Evolutionary conservation across 2,329 filamentous ascomycete genomes (phyloP), one percentile per base, ranked within the genome.

Genomic region (Clonostachys solani): DNA sequence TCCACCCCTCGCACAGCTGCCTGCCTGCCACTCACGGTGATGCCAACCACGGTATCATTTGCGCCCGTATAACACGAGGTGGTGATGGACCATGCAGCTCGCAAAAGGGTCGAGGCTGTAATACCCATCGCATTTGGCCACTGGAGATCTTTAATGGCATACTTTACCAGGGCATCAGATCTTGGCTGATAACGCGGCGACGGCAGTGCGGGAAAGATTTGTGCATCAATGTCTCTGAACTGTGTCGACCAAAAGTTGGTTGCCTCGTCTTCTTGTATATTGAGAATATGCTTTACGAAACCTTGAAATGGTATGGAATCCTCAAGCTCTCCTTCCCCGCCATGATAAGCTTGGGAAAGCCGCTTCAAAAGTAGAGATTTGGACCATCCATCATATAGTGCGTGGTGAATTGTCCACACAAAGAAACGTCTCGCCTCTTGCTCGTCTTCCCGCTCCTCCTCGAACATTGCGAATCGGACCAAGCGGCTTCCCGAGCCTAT

Each of bases 11-110:
- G 18, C 6, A 65, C 45, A 1, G 54, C 47, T 3, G 54, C 54
- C 16, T 58, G 50, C 4, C 60, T 50, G 15, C 61, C 62, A 1
- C 53, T 54, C 1, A 57, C 46, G 6, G 56, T 54, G 3, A 50
- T 47, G 3, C 59, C 62, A 23, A 60, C 62, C 4, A 57, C 12
- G 1, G 55, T 48, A 40, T 74, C 69, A 9, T 56, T 42, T 4
- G 46, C 59, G 48, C 17, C 59, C 52, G 66, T 60, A 44, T 69
- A 68, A 4, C 63, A 50, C 0, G 61, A 59, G 2, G 66, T 57
- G 5, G 69, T 56, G 5, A 74, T 19, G 9, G 53, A 45, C 57
- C 57, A 60, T 3, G 59, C 58, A 4, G 56, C 53, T 5, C 56
- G 50, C 6, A 55, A 38, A 4, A 59, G 23, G 3, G 48, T 57